Evolutionary conservation across 208 protist genomes (phyloP).

Genomic region (Leishmania tarentolae): DNA sequence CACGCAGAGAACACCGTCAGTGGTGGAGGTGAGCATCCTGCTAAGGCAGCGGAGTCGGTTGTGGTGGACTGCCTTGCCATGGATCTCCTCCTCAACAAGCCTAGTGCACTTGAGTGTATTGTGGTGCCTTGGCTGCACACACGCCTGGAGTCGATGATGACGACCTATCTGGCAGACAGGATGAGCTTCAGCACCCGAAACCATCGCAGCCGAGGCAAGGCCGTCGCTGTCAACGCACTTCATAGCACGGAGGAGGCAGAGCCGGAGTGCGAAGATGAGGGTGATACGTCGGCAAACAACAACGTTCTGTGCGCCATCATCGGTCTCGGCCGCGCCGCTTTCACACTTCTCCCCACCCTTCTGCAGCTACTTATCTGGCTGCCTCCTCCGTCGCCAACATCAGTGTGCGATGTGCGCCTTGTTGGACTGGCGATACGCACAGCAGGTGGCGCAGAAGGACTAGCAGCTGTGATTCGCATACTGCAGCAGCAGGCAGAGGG

Average conservation of each 20-base stretch:
- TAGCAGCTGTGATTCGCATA: constrained; percentile 35
- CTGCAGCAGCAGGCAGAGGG: constrained; percentile 15
- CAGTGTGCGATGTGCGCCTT: constrained; percentile 36
- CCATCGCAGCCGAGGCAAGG: background rate
- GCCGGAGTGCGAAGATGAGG: background rate
- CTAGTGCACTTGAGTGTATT: constrained; percentile 35
- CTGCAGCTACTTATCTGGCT: constrained; percentile 47
- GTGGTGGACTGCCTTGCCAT: constrained; percentile 50
- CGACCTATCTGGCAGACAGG: background rate
- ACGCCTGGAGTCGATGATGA: constrained; percentile 23
- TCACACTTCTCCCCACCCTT: constrained; percentile 32
- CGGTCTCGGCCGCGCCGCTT: constrained; percentile 53
- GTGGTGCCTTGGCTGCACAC: constrained; percentile 50
- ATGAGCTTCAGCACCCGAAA: background rate
- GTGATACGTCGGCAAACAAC: constrained; percentile 1
- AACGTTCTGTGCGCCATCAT: constrained; percentile 60
- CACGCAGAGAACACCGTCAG: background rate
- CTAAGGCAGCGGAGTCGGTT: constrained; percentile 5
- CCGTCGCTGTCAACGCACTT: background rate
- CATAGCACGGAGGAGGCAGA: background rate
- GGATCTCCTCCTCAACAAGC: constrained; percentile 61
- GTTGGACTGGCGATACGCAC: constrained; percentile 65
- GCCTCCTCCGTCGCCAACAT: constrained; percentile 21
- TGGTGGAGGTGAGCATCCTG: background rate
- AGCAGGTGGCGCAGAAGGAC: constrained; percentile 51